A percentile compares a stretch with the other conserved stretches of the same genome.
phyloP scores from a whole-genome alignment of 495 filamentous ascomycete genomes.

The Penicillium manginii region DNA sequence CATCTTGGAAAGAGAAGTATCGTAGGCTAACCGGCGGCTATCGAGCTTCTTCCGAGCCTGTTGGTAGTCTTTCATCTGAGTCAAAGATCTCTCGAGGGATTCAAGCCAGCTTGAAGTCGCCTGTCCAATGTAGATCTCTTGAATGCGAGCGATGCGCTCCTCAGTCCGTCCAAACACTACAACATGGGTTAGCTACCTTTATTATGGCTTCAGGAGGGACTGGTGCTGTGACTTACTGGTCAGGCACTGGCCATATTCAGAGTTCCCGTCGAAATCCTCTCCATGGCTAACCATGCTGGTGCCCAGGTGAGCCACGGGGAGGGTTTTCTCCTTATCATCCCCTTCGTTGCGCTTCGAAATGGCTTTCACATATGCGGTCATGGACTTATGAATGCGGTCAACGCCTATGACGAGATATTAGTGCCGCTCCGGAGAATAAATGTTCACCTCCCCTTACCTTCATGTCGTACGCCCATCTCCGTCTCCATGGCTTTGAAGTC shows the following conservation, averaged over 20 bases:
- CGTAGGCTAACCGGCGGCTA: constrained; percentile 85
- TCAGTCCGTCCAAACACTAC: constrained; percentile 80
- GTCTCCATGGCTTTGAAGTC: constrained; percentile 92
- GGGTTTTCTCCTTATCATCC: constrained; percentile 81
- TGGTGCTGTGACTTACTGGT: constrained; percentile 59
- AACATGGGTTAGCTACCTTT: constrained; percentile 12
- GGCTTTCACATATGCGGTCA: constrained; percentile 88
- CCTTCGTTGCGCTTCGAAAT: constrained; percentile 83
- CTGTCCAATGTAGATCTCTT: constrained; percentile 81
- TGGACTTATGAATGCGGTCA: constrained; percentile 88
- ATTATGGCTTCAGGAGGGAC: constrained; percentile 1
- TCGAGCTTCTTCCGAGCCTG: constrained; percentile 91
- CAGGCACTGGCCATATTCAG: constrained; percentile 90
- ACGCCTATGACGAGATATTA: constrained; percentile 60
- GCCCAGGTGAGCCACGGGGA: constrained; percentile 81
- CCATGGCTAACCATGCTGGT: constrained; percentile 88
- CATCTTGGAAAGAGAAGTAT: constrained; percentile 88
- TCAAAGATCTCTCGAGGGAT: constrained; percentile 82
- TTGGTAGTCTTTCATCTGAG: constrained; percentile 96
- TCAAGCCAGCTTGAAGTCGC: constrained; percentile 91
- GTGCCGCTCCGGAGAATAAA: not conserved
- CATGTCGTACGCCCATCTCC: constrained; percentile 90
- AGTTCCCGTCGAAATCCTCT: constrained; percentile 90
- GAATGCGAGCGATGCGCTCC: constrained; percentile 83
- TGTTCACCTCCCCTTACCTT: constrained; percentile 63